Base-by-base conservation (phyloP, 1,284 basidiomycete genomes). In the Leccinum griseonigrum region DNA sequence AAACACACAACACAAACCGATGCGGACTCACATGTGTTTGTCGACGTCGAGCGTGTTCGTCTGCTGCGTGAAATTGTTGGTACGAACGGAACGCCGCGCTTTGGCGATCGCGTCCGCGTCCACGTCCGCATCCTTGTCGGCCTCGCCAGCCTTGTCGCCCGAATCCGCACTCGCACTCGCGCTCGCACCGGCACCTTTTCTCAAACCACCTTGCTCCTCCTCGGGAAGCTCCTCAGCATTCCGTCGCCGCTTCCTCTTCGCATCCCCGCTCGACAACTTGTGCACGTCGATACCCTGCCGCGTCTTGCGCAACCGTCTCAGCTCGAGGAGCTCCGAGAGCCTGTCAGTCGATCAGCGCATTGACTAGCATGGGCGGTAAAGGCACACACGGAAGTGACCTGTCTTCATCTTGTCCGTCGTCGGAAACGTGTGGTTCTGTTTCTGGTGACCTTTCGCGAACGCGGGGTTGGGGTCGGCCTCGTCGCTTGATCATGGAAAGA, bases 41-140 rank as follows among this genome's bases (percentile, higher is more conserved):
- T 99, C 96, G 6, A 98, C 95, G 71, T 98, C 96, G 11, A 98
- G 82, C 1, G 88, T 87, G 71, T 97, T 97, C 2, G 96, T 99
- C 77, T 98, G 96, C 65, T 94, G 91, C 0, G 97, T 98, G 74
- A 99, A 98, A 78, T 98, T 97, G 77, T 93, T 96, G 28, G 85
- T 82, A 55, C 94, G 83, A 4, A 98, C 86, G 5, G 88, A 87
- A 60, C 89, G 82, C 59, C 92, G 81, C 31, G 90, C 86, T 64
- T 86, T 87, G 4, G 87, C 85, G 57, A 87, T 85, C 54, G 85
- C 82, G 58, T 87, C 86, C 18, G 43, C 43, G 18, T 46, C 43
- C 3, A 10, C 18, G 18, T 46, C 10, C 10, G 43, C 10, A 10
- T 57, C 79, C 89, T 57, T 84, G 82, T 40, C 43, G 43, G 43